These are phyloP conservation scores for Geum urbanum DNA, from an alignment of 306 rosid genomes.

Conservation along the genomic window DNA sequence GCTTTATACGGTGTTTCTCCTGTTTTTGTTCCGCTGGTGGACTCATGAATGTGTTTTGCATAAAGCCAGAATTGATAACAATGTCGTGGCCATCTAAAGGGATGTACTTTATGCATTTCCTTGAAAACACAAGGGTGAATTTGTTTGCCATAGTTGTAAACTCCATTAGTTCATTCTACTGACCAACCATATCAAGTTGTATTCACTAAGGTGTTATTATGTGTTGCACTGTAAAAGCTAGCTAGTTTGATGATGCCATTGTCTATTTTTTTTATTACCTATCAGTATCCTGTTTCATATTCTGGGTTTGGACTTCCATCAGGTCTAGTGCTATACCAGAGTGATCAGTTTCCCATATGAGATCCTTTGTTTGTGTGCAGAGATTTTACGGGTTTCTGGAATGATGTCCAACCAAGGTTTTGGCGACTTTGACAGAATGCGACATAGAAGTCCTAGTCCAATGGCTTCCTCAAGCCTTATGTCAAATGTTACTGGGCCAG, in stretches of 20 bases:
- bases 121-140: constrained; percentile 12
- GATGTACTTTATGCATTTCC: neutral
- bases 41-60: neutral
- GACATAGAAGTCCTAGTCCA: constrained; percentile 99
- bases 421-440: constrained; percentile 90
- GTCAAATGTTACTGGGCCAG: constrained; percentile 72
- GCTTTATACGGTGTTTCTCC: neutral
- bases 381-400: constrained; percentile 88
- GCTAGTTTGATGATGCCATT: constrained; percentile 3
- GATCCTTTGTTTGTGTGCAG: constrained; percentile 49
- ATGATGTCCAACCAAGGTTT: constrained; percentile 97
- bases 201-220: constrained; percentile 7
- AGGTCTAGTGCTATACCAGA: constrained; percentile 12
- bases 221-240: constrained; percentile 7
- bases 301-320: neutral
- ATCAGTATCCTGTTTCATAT: neutral
- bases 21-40: neutral
- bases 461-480: constrained; percentile 92
- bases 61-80: neutral
- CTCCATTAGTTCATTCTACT: constrained; percentile 1
- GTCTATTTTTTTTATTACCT: neutral
- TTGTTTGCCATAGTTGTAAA: neutral
- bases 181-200: neutral
- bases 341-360: constrained; percentile 28
- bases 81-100: neutral